A percentile compares a stretch with the other conserved stretches of the same genome.
These are phyloP conservation scores for Ascochyta fabae DNA, from an alignment of 2,329 filamentous ascomycete species.

Conservation along the genomic window DNA sequence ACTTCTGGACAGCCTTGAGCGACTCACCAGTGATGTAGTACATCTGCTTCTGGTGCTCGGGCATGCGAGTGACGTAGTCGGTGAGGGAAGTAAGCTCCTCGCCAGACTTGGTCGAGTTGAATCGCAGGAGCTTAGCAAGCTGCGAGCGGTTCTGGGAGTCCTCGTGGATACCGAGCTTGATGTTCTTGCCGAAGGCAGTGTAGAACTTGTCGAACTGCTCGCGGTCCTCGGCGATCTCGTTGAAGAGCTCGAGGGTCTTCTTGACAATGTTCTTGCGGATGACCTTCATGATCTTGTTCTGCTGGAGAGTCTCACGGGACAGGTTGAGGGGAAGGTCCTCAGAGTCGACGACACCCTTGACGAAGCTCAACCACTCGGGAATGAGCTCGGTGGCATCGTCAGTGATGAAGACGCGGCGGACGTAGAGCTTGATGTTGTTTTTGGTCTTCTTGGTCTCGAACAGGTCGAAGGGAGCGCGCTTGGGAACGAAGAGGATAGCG, in stretches of 20 bases:
- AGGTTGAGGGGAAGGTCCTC: slow-evolving; percentile 99
- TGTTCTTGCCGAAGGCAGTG: slow-evolving; percentile 98
- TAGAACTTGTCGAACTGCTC: slow-evolving; percentile 99
- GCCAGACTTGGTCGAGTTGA: slow-evolving; percentile 98
- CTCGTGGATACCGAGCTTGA: slow-evolving; percentile 99
- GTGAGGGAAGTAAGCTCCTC: slow-evolving; percentile 92
- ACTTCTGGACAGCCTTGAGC: slow-evolving; percentile 96
- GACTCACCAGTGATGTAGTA: slow-evolving; percentile 99
- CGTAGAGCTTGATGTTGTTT: slow-evolving; percentile 99
- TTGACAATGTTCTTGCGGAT: slow-evolving; percentile 99
- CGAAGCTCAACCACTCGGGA: slow-evolving; percentile 97
- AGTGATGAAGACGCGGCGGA: slow-evolving; percentile 99
- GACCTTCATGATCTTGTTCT: slow-evolving; percentile 99
- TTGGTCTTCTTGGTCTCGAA: slow-evolving; percentile 99
- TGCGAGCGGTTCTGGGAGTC: slow-evolving; percentile 93
- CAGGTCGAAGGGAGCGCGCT: slow-evolving; percentile 98
- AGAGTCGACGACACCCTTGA: slow-evolving; percentile 99
- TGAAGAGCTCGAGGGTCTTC: slow-evolving; percentile 99
- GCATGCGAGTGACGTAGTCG: slow-evolving; percentile 99
- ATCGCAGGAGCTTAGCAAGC: slow-evolving; percentile 98
- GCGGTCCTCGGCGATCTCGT: slow-evolving; percentile 98
- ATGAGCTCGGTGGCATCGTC: slow-evolving; percentile 99
- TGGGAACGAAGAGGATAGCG: slow-evolving; percentile 98
- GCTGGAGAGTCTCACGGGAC: slow-evolving; percentile 99
- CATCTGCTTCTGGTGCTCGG: slow-evolving; percentile 99